A percentile compares a stretch with the other conserved stretches of the same genome.
These are phyloP conservation scores for Alternaria ethzedia DNA, from an alignment of 2,329 filamentous ascomycete species.

Conservation along the genomic window DNA sequence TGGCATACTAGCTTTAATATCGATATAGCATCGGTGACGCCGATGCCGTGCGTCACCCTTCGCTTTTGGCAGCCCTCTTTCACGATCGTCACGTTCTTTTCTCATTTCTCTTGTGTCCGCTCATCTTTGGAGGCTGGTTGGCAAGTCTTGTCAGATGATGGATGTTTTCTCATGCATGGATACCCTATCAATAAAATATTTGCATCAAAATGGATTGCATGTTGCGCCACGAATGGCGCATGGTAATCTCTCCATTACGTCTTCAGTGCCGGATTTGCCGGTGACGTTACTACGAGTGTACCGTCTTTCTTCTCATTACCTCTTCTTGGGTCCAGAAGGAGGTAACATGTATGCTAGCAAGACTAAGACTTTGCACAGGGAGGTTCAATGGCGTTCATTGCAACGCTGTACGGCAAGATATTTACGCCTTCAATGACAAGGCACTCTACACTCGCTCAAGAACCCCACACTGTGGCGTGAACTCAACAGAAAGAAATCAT, in stretches of 20 bases:
- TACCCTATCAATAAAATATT: slow-evolving; percentile 37
- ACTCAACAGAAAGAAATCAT: not conserved
- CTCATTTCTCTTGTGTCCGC: slow-evolving; percentile 19
- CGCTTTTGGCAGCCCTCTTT: slow-evolving; percentile 15
- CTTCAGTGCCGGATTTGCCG: slow-evolving; percentile 15
- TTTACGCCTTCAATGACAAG: not conserved
- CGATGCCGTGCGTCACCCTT: slow-evolving; percentile 24
- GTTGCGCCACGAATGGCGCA: slow-evolving; percentile 6
- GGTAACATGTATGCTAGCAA: slow-evolving; percentile 10
- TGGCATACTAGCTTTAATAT: slow-evolving; percentile 27
- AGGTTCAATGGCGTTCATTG: slow-evolving; percentile 8
- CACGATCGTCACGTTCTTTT: slow-evolving; percentile 28
- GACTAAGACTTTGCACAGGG: slow-evolving; percentile 4
- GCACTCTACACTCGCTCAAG: slow-evolving; percentile 8
- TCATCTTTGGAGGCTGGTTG: slow-evolving; percentile 1
- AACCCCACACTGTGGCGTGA: not conserved
- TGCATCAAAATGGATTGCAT: slow-evolving; percentile 17
- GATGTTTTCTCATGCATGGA: slow-evolving; percentile 40
- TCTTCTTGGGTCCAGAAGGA: slow-evolving; percentile 1
- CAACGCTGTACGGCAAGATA: not conserved
- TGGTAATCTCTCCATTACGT: slow-evolving; percentile 8
- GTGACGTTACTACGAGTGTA: slow-evolving; percentile 2
- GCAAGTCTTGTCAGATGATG: slow-evolving; percentile 32
- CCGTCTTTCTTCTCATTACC: not conserved
- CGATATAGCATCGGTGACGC: slow-evolving; percentile 33